Percentiles rank a stretch among this genome's conserved stretches.
These are phyloP conservation scores for Phalaenopsis equestris DNA, from an alignment of 106 monocot species.

Conservation along the genomic window DNA sequence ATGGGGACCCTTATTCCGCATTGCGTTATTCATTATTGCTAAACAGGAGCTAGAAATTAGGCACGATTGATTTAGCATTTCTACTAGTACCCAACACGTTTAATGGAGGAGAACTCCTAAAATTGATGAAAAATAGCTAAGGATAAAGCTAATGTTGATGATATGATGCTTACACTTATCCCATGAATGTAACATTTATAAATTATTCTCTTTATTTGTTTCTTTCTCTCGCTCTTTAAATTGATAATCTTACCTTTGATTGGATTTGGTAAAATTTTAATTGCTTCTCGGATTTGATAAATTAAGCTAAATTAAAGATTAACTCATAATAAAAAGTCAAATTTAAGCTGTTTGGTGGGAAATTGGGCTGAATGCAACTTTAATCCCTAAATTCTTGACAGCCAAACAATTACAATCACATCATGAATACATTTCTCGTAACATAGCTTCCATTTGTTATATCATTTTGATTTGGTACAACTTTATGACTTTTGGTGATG, in stretches of 20 bases:
- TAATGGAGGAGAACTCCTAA: not conserved
- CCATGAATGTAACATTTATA: not conserved
- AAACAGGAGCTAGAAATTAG: not conserved
- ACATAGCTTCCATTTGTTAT: not conserved
- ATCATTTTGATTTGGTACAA: not conserved
- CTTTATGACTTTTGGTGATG: not conserved
- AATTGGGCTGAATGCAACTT: not conserved
- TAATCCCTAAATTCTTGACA: not conserved
- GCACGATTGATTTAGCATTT: not conserved
- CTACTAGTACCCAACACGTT: not conserved
- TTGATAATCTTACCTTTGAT: not conserved
- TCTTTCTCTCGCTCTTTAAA: not conserved
- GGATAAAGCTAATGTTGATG: not conserved
- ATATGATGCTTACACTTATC: not conserved
- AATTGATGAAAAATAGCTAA: not conserved
- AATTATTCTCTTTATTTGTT: not conserved
- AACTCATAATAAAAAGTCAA: not conserved
- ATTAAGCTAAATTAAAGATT: not conserved
- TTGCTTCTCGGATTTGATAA: not conserved
- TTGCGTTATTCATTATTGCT: no score
- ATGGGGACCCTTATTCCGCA: no score
- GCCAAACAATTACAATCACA: not conserved
- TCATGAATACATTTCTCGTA: not conserved
- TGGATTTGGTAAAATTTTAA: not conserved
- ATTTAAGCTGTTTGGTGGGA: not conserved